Conservation (phyloP, 805 yeast species). For the Saturnispora quitensis region DNA sequence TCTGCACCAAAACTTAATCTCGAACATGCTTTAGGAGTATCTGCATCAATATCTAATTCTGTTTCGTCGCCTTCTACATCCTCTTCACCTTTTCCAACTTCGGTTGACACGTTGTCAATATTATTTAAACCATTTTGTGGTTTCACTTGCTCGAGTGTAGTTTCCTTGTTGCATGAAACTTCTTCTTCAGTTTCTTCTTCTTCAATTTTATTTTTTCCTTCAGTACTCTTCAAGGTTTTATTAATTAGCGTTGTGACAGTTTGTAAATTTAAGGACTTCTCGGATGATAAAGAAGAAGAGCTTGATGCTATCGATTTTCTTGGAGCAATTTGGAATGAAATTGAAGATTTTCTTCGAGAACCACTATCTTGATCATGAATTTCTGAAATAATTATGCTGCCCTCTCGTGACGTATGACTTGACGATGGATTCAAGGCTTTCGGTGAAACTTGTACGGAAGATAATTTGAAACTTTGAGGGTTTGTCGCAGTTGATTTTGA, state of each 20-base stretch:
- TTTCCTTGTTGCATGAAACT: background rate
- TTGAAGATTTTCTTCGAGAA: constrained; percentile 20
- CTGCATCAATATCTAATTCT: constrained; percentile 14
- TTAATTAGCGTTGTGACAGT: background rate
- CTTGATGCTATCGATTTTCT: constrained; percentile 17
- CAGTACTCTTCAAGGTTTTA: constrained; percentile 3
- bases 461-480: constrained; percentile 10
- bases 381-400: constrained; percentile 17
- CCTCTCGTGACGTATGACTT: background rate
- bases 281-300: constrained; percentile 6
- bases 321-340: constrained; percentile 18
- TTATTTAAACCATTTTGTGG: background rate
- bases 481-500: background rate
- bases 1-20: constrained; percentile 4
- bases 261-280: constrained; percentile 3
- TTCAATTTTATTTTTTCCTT: constrained; percentile 5
- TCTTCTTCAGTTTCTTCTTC: constrained; percentile 1
- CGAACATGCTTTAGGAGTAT: constrained; percentile 6
- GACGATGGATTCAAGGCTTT: background rate
- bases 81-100: background rate
- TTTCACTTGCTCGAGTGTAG: background rate
- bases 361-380: constrained; percentile 19
- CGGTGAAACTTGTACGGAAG: constrained; percentile 3
- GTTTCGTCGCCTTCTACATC: constrained; percentile 11
- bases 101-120: background rate